A percentile compares a stretch with the other conserved stretches of the same genome.
Conservation (phyloP, 352 stramenopile species). For the Phytopythium vexans region DNA sequence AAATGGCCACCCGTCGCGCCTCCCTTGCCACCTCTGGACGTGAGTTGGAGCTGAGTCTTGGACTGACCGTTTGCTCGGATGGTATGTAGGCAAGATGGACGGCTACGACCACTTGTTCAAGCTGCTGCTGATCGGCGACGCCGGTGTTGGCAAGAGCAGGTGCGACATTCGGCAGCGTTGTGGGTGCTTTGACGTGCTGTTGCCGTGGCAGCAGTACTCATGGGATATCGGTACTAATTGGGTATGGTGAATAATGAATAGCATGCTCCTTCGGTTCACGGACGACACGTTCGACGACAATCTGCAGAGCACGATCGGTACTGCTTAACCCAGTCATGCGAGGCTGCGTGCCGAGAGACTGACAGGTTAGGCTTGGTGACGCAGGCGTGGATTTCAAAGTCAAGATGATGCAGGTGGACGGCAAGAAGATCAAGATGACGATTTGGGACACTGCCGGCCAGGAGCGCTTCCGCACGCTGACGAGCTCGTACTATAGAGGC, state of each 20-base stretch:
- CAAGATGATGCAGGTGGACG: conserved; percentile 95
- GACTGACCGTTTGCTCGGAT: not conserved
- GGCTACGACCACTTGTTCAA: conserved; percentile 99
- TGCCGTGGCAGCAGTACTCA: conserved; percentile 1
- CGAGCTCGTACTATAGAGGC: conserved; percentile 96
- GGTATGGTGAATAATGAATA: conserved; percentile 17
- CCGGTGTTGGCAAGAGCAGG: conserved; percentile 97
- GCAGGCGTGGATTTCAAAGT: conserved; percentile 96
- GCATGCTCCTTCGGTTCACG: conserved; percentile 97
- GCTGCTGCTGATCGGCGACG: conserved; percentile 97
- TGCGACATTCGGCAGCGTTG: conserved; percentile 15
- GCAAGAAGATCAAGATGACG: conserved; percentile 97
- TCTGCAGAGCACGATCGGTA: conserved; percentile 97
- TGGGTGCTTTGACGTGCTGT: not conserved
- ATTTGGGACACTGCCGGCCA: conserved; percentile 99
- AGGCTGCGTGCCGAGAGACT: not conserved
- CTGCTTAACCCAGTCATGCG: not conserved
- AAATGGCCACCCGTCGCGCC: no score
- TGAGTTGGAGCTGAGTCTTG: not conserved
- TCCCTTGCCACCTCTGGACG: no score
- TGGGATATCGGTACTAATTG: not conserved
- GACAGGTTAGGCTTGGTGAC: conserved; percentile 2
- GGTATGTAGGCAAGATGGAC: conserved; percentile 41
- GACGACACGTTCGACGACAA: conserved; percentile 98
- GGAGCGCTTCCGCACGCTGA: conserved; percentile 97